phyloP scores from a whole-genome alignment of 2,329 filamentous ascomycete species.

The Byssoonygena ceratinophila region DNA sequence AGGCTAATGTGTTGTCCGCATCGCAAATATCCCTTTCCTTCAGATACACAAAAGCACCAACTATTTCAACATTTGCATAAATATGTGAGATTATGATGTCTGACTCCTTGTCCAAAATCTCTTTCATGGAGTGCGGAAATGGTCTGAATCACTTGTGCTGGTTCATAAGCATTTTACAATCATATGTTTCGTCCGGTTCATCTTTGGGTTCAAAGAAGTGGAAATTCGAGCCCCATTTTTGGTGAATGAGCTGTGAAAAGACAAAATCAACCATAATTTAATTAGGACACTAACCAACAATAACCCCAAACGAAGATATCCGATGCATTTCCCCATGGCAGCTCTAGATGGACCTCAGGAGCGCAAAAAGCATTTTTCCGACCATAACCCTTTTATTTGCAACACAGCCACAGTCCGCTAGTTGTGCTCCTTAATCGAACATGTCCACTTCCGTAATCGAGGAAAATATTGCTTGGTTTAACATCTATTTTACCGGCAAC shows the following conservation, averaged over 20 bases:
- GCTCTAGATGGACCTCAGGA: slow-evolving; percentile 16
- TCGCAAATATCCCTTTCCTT: too few species aligned
- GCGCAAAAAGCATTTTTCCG: slow-evolving; percentile 17
- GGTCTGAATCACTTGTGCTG: too few species aligned
- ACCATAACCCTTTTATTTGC: slow-evolving; percentile 14
- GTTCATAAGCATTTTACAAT: too few species aligned
- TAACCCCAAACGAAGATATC: slow-evolving; percentile 19
- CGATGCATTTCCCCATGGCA: slow-evolving; percentile 17
- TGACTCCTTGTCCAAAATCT: too few species aligned
- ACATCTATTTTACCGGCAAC: slow-evolving; percentile 16
- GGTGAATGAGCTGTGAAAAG: neutral
- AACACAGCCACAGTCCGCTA: slow-evolving; percentile 17
- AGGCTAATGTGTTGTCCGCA: too few species aligned
- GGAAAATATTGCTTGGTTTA: slow-evolving; percentile 18
- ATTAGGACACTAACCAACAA: slow-evolving; percentile 15
- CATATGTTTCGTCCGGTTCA: too few species aligned
- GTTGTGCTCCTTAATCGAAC: slow-evolving; percentile 17
- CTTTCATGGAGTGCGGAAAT: too few species aligned
- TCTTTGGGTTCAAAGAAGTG: too few species aligned
- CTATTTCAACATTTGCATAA: too few species aligned
- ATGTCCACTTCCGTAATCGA: slow-evolving; percentile 16
- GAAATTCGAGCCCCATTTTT: too few species aligned
- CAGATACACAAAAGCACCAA: too few species aligned
- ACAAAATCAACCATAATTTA: neutral
- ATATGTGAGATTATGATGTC: too few species aligned